These are phyloP conservation scores for Glycine tomentella DNA, from an alignment of 306 rosid genomes.

Conservation along the genomic window DNA sequence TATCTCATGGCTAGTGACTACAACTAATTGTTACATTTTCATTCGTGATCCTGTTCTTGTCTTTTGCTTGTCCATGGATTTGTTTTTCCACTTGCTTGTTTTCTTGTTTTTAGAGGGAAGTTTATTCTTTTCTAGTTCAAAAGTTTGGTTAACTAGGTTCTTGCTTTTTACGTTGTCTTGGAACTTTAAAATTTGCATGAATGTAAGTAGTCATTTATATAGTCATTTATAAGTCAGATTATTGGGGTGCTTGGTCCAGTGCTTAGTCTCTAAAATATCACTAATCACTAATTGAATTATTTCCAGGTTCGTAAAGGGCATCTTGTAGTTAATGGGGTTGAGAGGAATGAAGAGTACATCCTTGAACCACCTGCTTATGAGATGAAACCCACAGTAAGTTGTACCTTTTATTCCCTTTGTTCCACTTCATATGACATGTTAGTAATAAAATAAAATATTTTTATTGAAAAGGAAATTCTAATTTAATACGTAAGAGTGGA, in stretches of 20 bases:
- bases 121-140: slow-evolving; percentile 9
- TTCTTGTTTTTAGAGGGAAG: background rate
- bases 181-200: slow-evolving; percentile 14
- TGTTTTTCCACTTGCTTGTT: background rate
- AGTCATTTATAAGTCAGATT: slow-evolving; percentile 31
- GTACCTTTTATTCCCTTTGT: background rate
- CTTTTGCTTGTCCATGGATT: slow-evolving; percentile 6
- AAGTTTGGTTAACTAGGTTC: slow-evolving; percentile 13
- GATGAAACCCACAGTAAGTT: slow-evolving; percentile 86
- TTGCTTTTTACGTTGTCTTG: slow-evolving; percentile 20
- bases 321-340: slow-evolving; percentile 89
- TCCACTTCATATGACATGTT: too few species aligned
- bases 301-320: slow-evolving; percentile 89
- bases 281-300: background rate
- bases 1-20: slow-evolving; percentile 12
- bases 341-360: slow-evolving; percentile 85
- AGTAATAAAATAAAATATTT: too few species aligned
- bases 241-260: slow-evolving; percentile 15
- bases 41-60: background rate
- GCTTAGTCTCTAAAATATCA: slow-evolving; percentile 1
- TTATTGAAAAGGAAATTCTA: too few species aligned
- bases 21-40: background rate
- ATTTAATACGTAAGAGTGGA: too few species aligned
- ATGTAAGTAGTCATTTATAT: slow-evolving; percentile 37
- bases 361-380: slow-evolving; percentile 81